phyloP scores from a whole-genome alignment of 441 rosid species.

The Omphalea diandra region DNA sequence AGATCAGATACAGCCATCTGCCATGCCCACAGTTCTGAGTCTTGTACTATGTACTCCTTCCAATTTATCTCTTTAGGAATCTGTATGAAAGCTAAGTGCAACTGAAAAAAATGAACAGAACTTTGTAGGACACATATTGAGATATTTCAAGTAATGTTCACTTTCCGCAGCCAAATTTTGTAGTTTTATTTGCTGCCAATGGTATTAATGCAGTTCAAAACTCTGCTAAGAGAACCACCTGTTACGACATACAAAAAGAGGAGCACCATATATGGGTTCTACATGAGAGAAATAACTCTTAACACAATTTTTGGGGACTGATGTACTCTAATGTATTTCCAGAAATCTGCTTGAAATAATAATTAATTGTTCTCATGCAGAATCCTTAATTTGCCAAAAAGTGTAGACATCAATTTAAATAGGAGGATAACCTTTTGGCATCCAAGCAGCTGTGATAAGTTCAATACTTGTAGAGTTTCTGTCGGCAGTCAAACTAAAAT shows the following conservation, averaged over 20 bases:
- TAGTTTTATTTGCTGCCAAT: not conserved
- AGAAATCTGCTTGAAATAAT: not conserved
- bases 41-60: slow-evolving; percentile 54
- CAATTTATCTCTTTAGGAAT: slow-evolving; percentile 80
- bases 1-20: slow-evolving; percentile 73
- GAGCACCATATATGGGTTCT: not conserved
- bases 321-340: not conserved
- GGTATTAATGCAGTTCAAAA: not conserved
- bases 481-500: not conserved
- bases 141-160: slow-evolving; percentile 5
- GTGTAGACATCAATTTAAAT: not conserved
- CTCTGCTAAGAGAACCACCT: not conserved
- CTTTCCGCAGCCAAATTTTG: not conserved
- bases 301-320: not conserved
- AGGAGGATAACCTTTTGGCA: not conserved
- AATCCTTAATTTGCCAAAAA: not conserved
- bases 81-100: slow-evolving; percentile 66
- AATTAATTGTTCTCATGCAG: not conserved
- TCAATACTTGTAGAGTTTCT: not conserved
- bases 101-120: slow-evolving; percentile 18
- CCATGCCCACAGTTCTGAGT: slow-evolving; percentile 72
- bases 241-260: not conserved
- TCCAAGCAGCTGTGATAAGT: not conserved
- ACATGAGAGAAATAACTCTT: not conserved
- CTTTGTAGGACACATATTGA: slow-evolving; percentile 4